Evolutionary conservation across 2,329 filamentous ascomycete genomes (phyloP), one percentile per base, ranked within the genome.

Genomic region (Teratosphaeria gauchensis): DNA sequence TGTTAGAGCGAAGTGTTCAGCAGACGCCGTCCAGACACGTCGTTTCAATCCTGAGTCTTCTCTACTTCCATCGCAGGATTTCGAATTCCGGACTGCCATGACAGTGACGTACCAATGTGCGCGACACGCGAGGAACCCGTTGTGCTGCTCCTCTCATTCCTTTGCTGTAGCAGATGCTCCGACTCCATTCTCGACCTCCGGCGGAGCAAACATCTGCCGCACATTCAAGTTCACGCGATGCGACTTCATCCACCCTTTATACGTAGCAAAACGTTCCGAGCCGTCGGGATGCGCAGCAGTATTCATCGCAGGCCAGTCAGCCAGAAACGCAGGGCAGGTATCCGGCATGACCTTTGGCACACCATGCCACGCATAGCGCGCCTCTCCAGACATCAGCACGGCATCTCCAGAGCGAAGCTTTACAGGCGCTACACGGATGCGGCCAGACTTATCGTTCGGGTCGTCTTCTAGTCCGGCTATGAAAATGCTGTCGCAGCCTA

Each of bases 191-290:
- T 21, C 42, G 9, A 19, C 42, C 42, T 48, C 42, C n/a, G n/a
- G 19, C 42, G 42, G n/a, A n/a, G 51, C 63, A 59, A 70, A 83
- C 87, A 96, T 95, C 74, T 97, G 92, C 62, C 92, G 81, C 9
- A 96, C 89, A 72, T 97, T 97, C 54, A 97, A 71, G 71, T 97
- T 97, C 67, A 97, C 84, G 62, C 92, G 81, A 75, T 96, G 96
- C 54, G 83, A 84, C 61, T 76, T 77, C 88, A 97, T 92, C 92
- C 92, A 97, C 1, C 89, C 89, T 64, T 79, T 82, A 90, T 91
- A 96, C 48, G 78, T 78, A 55, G 84, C 78, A 68, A 82, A 90
- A 6, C 51, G 54, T n/a, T 28, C 28, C 9, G 73, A 77, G 14
- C 54, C 54, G 16, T 35, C 31, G 4, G 42, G 42, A 48, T 48